Evolutionary conservation across 2,329 filamentous ascomycete genomes (phyloP).

Genomic region (Phoma sp.): DNA sequence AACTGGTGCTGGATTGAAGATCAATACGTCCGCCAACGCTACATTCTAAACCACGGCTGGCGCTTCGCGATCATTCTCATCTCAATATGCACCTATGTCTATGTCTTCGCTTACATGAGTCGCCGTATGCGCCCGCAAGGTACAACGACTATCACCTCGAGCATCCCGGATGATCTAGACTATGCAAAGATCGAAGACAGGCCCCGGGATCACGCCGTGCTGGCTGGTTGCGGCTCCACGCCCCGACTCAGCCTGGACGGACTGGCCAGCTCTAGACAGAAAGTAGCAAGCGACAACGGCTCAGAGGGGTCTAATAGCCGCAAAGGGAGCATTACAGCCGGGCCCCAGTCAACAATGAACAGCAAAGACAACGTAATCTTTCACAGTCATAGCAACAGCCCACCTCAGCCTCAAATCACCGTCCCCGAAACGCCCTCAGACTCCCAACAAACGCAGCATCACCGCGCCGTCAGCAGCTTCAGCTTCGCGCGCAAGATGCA

Average conservation of each 20-base stretch:
- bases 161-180: not conserved
- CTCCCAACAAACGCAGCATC: not conserved
- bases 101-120: constrained; percentile 49
- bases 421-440: not conserved
- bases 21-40: constrained; percentile 49
- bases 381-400: too few species aligned
- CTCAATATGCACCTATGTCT: constrained; percentile 52
- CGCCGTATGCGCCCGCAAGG: constrained; percentile 18
- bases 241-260: constrained; percentile 7
- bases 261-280: too few species aligned
- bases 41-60: constrained; percentile 55
- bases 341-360: too few species aligned
- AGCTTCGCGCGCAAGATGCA: constrained; percentile 3
- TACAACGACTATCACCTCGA: constrained; percentile 9
- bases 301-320: too few species aligned
- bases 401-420: not conserved
- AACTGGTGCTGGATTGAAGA: constrained; percentile 58
- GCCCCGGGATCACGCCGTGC: constrained; percentile 8
- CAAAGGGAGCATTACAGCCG: too few species aligned
- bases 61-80: constrained; percentile 52
- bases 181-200: not conserved
- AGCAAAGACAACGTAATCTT: too few species aligned
- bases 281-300: too few species aligned
- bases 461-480: constrained; percentile 10
- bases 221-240: constrained; percentile 9